These are phyloP conservation scores for Corylus heterophylla DNA, from an alignment of 306 rosid genomes.

Conservation along the genomic window DNA sequence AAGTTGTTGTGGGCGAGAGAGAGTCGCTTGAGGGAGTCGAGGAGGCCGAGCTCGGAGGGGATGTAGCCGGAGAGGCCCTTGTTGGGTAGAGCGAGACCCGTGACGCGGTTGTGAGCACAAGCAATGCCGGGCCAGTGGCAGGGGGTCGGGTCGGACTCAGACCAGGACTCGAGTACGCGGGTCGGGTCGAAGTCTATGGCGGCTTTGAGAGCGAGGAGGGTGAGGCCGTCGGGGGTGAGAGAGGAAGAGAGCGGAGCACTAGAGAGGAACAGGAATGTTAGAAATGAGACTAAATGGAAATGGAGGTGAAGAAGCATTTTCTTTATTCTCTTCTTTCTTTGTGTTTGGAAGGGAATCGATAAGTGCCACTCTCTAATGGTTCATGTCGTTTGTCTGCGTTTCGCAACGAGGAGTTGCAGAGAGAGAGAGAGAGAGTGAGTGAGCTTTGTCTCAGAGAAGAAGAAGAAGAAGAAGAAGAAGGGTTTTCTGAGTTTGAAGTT, in stretches of 20 bases:
- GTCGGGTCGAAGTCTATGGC: constrained; percentile 67
- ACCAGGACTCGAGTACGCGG: constrained; percentile 56
- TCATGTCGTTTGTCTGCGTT: constrained; percentile 11
- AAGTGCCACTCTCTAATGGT: neutral
- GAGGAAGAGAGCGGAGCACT: constrained; percentile 10
- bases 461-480: constrained; percentile 18
- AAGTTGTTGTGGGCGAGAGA: constrained; percentile 59
- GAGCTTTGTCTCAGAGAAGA: constrained; percentile 8
- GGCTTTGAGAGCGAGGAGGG: constrained; percentile 82
- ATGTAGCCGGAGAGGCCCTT: constrained; percentile 65
- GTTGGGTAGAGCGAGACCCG: constrained; percentile 52
- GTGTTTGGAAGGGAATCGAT: too few relatives aligned
- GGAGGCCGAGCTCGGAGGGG: constrained; percentile 71
- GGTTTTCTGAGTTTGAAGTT: constrained; percentile 19
- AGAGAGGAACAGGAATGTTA: neutral
- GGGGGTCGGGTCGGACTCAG: constrained; percentile 58
- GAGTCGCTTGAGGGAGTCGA: constrained; percentile 56
- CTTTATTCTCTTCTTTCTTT: neutral
- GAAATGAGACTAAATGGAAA: constrained; percentile 6
- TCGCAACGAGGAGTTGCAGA: constrained; percentile 40
- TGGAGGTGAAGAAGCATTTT: constrained; percentile 26
- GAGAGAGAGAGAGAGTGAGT: neutral
- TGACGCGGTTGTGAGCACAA: constrained; percentile 58
- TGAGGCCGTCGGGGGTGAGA: constrained; percentile 71
- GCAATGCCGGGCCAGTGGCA: constrained; percentile 74